phyloP scores from a whole-genome alignment of 208 protist genomes.

The Acanthamoeba castellanii region DNA sequence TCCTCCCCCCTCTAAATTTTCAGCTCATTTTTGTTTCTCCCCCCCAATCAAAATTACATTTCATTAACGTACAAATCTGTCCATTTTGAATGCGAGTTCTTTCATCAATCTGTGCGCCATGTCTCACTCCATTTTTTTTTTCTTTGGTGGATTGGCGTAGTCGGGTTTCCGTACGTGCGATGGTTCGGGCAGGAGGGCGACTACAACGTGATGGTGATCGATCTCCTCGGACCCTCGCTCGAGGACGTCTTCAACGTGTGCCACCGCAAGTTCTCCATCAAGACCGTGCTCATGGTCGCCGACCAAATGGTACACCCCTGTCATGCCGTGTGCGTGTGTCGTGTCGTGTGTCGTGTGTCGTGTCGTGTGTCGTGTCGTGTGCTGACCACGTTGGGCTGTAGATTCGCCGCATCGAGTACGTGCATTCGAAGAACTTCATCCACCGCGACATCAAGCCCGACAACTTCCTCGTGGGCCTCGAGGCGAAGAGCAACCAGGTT shows the following conservation, averaged over 20 bases:
- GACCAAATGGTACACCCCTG: conserved; percentile 95
- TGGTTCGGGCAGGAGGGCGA: conserved; percentile 97
- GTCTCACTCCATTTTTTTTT: neutral
- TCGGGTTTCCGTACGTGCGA: conserved; percentile 96
- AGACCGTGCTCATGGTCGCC: conserved; percentile 98
- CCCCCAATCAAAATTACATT: neutral
- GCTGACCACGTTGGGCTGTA: conserved; percentile 1
- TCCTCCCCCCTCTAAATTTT: conserved; percentile 40
- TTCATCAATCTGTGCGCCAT: too few relatives aligned
- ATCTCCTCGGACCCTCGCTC: conserved; percentile 97
- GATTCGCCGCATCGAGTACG: conserved; percentile 95
- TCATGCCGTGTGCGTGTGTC: too few relatives aligned
- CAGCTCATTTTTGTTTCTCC: neutral
- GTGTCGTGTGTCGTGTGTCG: neutral
- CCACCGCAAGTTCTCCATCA: conserved; percentile 95
- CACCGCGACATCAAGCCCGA: conserved; percentile 98
- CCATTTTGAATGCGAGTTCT: neutral
- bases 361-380: neutral
- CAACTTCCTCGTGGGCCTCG: conserved; percentile 98
- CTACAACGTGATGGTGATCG: conserved; percentile 99
- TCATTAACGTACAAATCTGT: conserved; percentile 24
- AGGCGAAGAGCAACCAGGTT: conserved; percentile 90
- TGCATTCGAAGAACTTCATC: conserved; percentile 98
- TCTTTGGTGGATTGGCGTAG: neutral
- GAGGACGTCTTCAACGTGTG: conserved; percentile 98